Conservation (phyloP, 2,329 filamentous ascomycete species). For the Diplodia intermedia region DNA sequence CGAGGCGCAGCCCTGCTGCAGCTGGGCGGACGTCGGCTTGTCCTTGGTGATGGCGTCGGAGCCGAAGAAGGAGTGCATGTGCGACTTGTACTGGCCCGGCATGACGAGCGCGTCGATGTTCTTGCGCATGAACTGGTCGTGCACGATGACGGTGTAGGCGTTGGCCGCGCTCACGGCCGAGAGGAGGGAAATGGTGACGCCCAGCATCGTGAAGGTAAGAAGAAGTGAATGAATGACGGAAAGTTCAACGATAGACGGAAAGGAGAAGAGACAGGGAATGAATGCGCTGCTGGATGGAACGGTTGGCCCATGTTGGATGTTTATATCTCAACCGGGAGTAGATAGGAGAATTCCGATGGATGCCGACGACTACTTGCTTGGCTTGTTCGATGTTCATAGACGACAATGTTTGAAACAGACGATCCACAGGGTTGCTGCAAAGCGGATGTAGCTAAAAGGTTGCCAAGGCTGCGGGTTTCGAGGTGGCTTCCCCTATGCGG, state of each 20-base stretch:
- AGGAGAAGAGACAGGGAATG: constrained; percentile 7
- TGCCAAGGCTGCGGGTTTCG: constrained; percentile 8
- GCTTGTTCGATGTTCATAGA: constrained; percentile 11
- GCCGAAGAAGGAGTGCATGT: constrained; percentile 56
- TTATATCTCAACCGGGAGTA: constrained; percentile 8
- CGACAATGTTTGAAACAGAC: constrained; percentile 1
- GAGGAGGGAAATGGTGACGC: constrained; percentile 29
- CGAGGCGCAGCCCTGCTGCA: constrained; percentile 55
- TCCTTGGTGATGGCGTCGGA: constrained; percentile 52
- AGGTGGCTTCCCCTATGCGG: not conserved
- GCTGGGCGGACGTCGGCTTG: constrained; percentile 47
- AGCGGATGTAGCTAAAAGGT: not conserved
- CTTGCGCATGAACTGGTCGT: constrained; percentile 52
- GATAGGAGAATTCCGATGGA: not conserved
- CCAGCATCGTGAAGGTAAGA: constrained; percentile 13
- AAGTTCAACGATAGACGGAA: constrained; percentile 31
- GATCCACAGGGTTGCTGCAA: not conserved
- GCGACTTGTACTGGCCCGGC: constrained; percentile 51
- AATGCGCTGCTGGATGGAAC: not conserved
- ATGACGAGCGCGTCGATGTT: constrained; percentile 56
- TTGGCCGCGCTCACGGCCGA: constrained; percentile 29
- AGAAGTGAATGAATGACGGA: not conserved
- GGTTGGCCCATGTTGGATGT: not conserved
- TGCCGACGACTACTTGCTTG: not conserved
- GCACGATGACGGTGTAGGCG: constrained; percentile 34